Evolutionary conservation across 495 filamentous ascomycete species (phyloP).

Genomic region (Lepidopterella palustris): DNA sequence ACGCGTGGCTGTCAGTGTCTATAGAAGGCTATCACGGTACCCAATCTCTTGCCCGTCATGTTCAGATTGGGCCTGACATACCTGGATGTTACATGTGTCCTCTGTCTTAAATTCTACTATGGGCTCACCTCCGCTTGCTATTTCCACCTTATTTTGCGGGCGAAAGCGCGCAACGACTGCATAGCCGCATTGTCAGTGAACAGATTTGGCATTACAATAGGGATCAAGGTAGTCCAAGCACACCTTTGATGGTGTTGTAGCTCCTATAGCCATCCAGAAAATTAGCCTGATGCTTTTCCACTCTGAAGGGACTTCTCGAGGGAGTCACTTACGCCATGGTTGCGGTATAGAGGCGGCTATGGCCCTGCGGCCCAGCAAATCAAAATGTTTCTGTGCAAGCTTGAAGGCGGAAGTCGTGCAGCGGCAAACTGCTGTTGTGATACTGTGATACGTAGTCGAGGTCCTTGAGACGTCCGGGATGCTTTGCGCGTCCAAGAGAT

Average conservation of each 20-base stretch:
- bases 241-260: conserved; percentile 70
- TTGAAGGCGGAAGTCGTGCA: neutral
- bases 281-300: no score
- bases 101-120: conserved; percentile 83
- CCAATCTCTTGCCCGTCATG: neutral
- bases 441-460: conserved; percentile 16
- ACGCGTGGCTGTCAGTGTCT: neutral
- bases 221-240: conserved; percentile 21
- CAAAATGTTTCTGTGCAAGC: neutral
- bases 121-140: conserved; percentile 80
- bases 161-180: conserved; percentile 91
- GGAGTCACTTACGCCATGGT: conserved; percentile 47
- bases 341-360: conserved; percentile 14
- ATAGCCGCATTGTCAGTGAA: conserved; percentile 10
- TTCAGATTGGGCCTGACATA: conserved; percentile 33
- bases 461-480: conserved; percentile 2
- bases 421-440: conserved; percentile 22
- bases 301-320: no score
- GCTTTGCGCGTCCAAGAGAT: conserved; percentile 14
- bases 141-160: conserved; percentile 90
- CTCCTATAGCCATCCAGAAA: conserved; percentile 38
- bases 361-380: conserved; percentile 17
- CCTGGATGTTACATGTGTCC: conserved; percentile 81
- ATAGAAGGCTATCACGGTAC: neutral
- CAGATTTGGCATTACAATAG: neutral